Evolutionary conservation across 1,284 basidiomycete species (phyloP), one percentile per base, ranked within the genome.

Genomic region (Peniophora sp.): DNA sequence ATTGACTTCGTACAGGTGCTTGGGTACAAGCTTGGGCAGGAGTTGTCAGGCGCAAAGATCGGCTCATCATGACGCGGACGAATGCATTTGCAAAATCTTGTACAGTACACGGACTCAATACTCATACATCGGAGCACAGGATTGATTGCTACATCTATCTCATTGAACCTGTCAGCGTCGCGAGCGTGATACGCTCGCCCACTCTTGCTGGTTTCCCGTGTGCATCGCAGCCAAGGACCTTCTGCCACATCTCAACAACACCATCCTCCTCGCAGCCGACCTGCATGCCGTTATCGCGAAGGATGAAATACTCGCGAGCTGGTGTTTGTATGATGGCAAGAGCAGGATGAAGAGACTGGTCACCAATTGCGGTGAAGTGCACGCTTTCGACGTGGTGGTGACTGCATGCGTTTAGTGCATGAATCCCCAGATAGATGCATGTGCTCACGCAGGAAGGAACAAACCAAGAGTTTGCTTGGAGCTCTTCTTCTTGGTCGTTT

Each of bases 21-120:
- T 50, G 89, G 89, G 17, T 95, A 95, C 66, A 90, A 89, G 65
- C 71, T 96, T 44, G 92, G 92, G 11, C 82, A 84, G 11, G 91
- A 94, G 68, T 68, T 96, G 54, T 75, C 85, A 3, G 43, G 43
- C n/a, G 81, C 83, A 43, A 87, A 85, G 65, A 79, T 86, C 61
- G 72, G 74, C 11, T 64, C 55, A 1, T 56, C 64, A 39, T 66
- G 55, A 55, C 46, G 52, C n/a, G 24, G 23, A 24, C 24, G 43
- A 18, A 48, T 47, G 32, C 35, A 8, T 23, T 23, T 9, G 18
- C 22, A 52, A 36, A n/a, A 45, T 9, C 5, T 15, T 41, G 37
- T 41, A 41, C 15, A 41, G 8, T 41, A 41, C 37, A 20, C 18
- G 37, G 37, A 20, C n/a, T n/a, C 23, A 3, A 51, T 42, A 45